Evolutionary conservation across 441 rosid genomes (phyloP), one percentile per base, ranked within the genome.

Genomic region (Kokia cookei): DNA sequence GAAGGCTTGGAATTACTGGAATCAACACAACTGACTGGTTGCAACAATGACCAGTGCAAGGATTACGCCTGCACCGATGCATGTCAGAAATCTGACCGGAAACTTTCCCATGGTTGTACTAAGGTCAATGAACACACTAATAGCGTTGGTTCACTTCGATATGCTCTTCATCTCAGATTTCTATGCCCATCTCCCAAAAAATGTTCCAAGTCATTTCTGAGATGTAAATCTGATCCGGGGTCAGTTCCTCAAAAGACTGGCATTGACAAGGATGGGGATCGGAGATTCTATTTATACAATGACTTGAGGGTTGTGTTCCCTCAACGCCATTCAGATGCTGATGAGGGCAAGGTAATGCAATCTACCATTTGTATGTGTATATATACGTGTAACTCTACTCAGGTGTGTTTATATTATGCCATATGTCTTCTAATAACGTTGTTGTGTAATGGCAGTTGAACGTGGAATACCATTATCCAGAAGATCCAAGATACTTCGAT

Each of bases 291-390:
- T 80, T 78, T 95, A 65, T 93, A 90, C 84, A 95, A 93, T 73
- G 99, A 95, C 76, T 69, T 95, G 85, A 90, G 95, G 81, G 97
- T 87, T 1, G 94, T 95, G 65, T 95, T 95, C 80, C 98, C 99
- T 67, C 99, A 95, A 77, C 97, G 98, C 71, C 99, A 95, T 86
- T 85, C 98, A 40, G 99, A 95, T 72, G 74, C 92, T 27, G 99
- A 95, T 75, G 99, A 95, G 86, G 98, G 99, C 81, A 90, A 93
- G 99, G 99, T 95, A 86, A 87, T 71, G 83, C 55, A 22, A 35
- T 76, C 59, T 48, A 71, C 43, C 50, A 14, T 35, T 14, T 32
- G 37, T 29, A 17, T 60, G 40, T 14, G 19, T 40, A 5, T 4
- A 29, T 13, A 1, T 13, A 14, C 5, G 14, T 47, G 13, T 47